phyloP scores from a whole-genome alignment of 176 grass and related monocot genomes.

The Paspalum vaginatum region DNA sequence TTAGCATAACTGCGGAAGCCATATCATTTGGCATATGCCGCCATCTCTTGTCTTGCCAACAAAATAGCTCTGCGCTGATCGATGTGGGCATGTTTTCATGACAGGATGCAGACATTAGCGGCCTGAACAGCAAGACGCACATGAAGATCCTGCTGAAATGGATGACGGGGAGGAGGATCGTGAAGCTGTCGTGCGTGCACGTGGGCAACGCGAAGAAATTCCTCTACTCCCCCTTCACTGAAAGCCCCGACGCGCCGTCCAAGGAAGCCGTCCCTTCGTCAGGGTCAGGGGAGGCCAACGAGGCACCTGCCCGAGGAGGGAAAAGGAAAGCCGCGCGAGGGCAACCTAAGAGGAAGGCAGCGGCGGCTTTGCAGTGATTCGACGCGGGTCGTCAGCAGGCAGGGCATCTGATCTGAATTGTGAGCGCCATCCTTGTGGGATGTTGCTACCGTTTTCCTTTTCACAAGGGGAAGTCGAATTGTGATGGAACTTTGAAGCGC shows the following conservation, averaged over 20 bases:
- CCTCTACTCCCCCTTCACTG: conserved; percentile 48
- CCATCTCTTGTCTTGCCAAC: not conserved
- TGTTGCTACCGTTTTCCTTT: not conserved
- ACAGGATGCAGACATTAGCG: conserved; percentile 62
- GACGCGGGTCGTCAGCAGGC: too few species aligned
- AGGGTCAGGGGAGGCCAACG: not conserved
- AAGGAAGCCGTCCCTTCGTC: not conserved
- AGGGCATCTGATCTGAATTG: not conserved
- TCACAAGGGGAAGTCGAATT: not conserved
- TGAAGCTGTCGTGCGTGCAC: conserved; percentile 56
- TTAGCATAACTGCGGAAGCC: not conserved
- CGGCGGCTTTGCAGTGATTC: conserved; percentile 9
- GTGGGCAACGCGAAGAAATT: conserved; percentile 64
- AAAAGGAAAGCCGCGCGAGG: conserved; percentile 24
- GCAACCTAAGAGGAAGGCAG: conserved; percentile 24
- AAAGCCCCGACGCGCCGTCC: not conserved
- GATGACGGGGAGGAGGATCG: conserved; percentile 64
- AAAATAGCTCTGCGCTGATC: not conserved
- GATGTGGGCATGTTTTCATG: not conserved
- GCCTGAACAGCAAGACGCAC: conserved; percentile 83
- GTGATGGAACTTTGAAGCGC: not conserved
- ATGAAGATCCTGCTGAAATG: conserved; percentile 90
- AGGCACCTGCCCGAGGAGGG: not conserved
- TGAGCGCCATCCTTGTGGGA: not conserved
- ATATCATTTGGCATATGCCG: not conserved